Conservation (phyloP, 73 alveolate species). For the Paramecium primaurelia region DNA sequence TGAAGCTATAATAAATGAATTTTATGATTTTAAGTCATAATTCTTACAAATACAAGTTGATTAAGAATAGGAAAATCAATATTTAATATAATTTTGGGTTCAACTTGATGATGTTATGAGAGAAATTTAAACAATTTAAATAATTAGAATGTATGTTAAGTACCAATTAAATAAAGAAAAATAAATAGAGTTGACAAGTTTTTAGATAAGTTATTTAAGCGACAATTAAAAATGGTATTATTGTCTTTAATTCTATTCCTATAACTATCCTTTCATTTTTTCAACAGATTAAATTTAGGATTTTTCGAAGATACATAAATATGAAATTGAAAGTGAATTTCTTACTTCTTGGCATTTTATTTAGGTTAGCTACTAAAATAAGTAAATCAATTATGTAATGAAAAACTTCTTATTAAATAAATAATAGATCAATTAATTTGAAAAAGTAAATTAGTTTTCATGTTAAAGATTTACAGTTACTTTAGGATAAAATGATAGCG, state of each 20-base stretch:
- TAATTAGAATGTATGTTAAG: not conserved
- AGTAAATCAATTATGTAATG: not conserved
- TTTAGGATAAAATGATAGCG: not conserved
- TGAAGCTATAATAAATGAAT: not conserved
- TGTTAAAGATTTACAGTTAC: not conserved
- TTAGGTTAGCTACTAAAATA: not conserved
- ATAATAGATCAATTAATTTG: not conserved
- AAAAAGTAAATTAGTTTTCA: not conserved
- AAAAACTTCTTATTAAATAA: not conserved
- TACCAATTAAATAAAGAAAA: not conserved
- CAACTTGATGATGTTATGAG: not conserved
- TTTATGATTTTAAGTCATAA: not conserved
- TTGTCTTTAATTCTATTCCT: not conserved
- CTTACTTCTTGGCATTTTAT: not conserved
- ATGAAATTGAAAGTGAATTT: not conserved
- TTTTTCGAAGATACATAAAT: not conserved
- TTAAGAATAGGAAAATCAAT: not conserved
- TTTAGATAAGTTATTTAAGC: not conserved
- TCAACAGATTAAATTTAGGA: not conserved
- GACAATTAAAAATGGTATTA: not conserved
- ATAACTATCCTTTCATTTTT: not conserved
- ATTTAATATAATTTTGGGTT: not conserved
- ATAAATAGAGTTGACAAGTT: not conserved
- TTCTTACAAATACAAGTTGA: not conserved
- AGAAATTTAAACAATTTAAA: not conserved